A percentile compares a stretch with the other conserved stretches of the same genome.
phyloP scores from a whole-genome alignment of 2,329 filamentous ascomycete genomes.

The Juglanconis oblonga region DNA sequence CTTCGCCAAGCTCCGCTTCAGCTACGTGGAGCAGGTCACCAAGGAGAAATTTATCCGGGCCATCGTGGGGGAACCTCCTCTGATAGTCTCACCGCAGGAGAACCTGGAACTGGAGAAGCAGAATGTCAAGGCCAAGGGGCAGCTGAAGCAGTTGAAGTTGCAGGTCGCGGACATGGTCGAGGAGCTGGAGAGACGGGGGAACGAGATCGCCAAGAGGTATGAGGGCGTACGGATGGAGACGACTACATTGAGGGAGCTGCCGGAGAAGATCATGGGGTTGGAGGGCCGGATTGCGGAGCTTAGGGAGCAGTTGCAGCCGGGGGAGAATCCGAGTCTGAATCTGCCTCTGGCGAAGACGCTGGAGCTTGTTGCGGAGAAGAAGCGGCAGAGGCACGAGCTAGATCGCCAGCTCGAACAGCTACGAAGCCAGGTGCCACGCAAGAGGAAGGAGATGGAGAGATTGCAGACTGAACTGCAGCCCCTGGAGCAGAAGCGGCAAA shows the following conservation, averaged over 20 bases:
- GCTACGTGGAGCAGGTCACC: constrained; percentile 96
- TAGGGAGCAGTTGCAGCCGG: constrained; percentile 36
- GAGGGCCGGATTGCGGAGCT: constrained; percentile 47
- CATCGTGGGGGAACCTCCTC: constrained; percentile 85
- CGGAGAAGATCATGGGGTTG: constrained; percentile 45
- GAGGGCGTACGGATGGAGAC: constrained; percentile 49
- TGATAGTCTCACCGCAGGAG: constrained; percentile 78
- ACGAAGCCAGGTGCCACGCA: constrained; percentile 60
- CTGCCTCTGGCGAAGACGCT: constrained; percentile 58
- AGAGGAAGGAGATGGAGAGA: constrained; percentile 64
- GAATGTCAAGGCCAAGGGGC: constrained; percentile 68
- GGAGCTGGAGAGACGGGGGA: constrained; percentile 65
- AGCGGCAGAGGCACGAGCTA: constrained; percentile 51
- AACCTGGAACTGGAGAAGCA: constrained; percentile 72
- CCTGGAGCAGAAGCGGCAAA: constrained; percentile 64
- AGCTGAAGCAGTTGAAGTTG: constrained; percentile 75
- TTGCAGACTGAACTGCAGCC: constrained; percentile 66
- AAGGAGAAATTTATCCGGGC: constrained; percentile 96
- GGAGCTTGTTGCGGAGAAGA: constrained; percentile 48
- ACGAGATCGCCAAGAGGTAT: constrained; percentile 54
- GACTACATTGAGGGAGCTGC: constrained; percentile 48
- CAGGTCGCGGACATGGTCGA: constrained; percentile 72
- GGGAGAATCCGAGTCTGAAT: constrained; percentile 43
- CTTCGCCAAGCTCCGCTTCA: constrained; percentile 94
- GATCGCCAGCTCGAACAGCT: constrained; percentile 63